A percentile compares a stretch with the other conserved stretches of the same genome.
Conservation (phyloP, 345 rosid genomes). For the Laguncularia racemosa region DNA sequence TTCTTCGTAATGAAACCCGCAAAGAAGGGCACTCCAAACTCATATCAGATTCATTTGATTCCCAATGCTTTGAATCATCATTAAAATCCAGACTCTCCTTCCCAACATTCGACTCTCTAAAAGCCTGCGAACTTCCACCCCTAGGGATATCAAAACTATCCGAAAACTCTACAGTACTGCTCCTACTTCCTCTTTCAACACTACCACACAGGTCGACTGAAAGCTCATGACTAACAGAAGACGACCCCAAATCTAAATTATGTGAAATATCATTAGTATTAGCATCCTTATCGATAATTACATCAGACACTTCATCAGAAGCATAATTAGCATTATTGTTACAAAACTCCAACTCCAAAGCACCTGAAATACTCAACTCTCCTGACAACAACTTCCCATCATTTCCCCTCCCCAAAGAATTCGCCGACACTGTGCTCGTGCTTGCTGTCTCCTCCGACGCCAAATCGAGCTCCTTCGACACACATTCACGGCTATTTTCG, state of each 20-base stretch:
- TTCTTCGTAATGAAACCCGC: constrained; percentile 46
- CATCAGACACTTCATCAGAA: constrained; percentile 48
- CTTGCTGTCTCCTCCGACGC: constrained; percentile 6
- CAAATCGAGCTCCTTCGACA: constrained; percentile 13
- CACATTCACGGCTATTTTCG: constrained; percentile 10
- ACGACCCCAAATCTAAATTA: constrained; percentile 22
- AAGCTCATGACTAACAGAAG: constrained; percentile 28
- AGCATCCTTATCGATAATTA: neutral
- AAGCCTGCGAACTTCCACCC: constrained; percentile 35
- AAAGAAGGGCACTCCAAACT: constrained; percentile 90
- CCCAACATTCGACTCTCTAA: constrained; percentile 33
- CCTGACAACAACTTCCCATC: constrained; percentile 45
- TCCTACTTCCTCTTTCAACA: constrained; percentile 15
- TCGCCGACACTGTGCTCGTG: constrained; percentile 28
- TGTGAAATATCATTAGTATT: constrained; percentile 18
- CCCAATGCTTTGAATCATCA: constrained; percentile 59
- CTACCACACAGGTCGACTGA: constrained; percentile 24
- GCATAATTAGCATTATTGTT: constrained; percentile 18
- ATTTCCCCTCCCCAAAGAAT: constrained; percentile 33
- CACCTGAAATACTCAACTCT: constrained; percentile 54
- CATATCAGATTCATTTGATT: constrained; percentile 67
- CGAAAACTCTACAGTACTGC: constrained; percentile 33
- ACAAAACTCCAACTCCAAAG: constrained; percentile 19
- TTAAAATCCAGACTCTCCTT: constrained; percentile 38
- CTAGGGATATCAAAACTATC: constrained; percentile 56